These are phyloP conservation scores for Didymella lethalis DNA, from an alignment of 2,329 filamentous ascomycete genomes.

Conservation along the genomic window DNA sequence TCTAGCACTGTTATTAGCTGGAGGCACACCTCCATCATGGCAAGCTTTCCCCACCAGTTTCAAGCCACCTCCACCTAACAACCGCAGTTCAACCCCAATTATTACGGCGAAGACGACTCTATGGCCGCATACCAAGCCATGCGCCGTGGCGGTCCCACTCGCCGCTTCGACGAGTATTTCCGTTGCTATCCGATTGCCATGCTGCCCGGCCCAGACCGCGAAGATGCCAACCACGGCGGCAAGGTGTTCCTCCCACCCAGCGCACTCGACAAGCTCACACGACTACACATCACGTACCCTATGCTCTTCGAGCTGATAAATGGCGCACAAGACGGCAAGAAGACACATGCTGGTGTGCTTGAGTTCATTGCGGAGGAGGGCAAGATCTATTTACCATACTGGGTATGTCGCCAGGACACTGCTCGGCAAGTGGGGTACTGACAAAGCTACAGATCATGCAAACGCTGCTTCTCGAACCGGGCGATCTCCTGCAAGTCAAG, in stretches of 20 bases:
- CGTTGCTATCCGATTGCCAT: slow-evolving; percentile 95
- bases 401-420: slow-evolving; percentile 63
- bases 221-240: slow-evolving; percentile 92
- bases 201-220: slow-evolving; percentile 88
- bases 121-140: slow-evolving; percentile 64
- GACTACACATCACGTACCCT: slow-evolving; percentile 95
- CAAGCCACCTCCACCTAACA: slow-evolving; percentile 28
- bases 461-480: slow-evolving; percentile 85
- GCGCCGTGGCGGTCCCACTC: slow-evolving; percentile 59
- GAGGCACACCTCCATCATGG: slow-evolving; percentile 38
- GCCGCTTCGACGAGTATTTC: slow-evolving; percentile 98
- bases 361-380: slow-evolving; percentile 99
- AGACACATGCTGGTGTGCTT: slow-evolving; percentile 91
- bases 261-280: slow-evolving; percentile 93
- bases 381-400: slow-evolving; percentile 93
- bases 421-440: slow-evolving; percentile 14
- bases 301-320: slow-evolving; percentile 97
- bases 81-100: slow-evolving; percentile 54
- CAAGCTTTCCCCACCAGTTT: slow-evolving; percentile 38
- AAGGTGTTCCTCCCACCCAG: slow-evolving; percentile 98
- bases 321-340: slow-evolving; percentile 82
- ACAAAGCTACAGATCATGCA: slow-evolving; percentile 80
- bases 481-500: slow-evolving; percentile 93
- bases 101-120: slow-evolving; percentile 62
- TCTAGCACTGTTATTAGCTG: not conserved